Conservation (phyloP, 2,329 filamentous ascomycete genomes). For the Hypoxylon sp. region DNA sequence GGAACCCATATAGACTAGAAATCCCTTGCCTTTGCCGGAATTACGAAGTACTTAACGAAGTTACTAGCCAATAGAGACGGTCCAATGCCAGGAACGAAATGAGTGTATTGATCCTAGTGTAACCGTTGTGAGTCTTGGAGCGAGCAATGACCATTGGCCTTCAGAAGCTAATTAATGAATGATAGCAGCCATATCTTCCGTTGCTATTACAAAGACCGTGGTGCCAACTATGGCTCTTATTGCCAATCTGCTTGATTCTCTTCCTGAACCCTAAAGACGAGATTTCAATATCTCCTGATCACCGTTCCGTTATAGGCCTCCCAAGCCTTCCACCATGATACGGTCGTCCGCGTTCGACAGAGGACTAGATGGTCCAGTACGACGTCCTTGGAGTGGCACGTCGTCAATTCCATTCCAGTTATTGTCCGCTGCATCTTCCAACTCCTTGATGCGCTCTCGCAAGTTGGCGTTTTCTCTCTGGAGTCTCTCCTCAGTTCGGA, state of each 20-base stretch:
- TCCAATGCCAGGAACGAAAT: background rate
- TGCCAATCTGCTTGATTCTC: background rate
- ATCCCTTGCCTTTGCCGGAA: background rate
- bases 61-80: background rate
- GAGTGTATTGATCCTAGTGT: slow-evolving; percentile 2
- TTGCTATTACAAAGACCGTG: background rate
- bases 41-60: background rate
- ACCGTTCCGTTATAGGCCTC: background rate
- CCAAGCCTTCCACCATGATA: background rate
- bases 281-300: background rate
- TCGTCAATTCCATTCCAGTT: background rate
- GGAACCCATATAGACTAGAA: slow-evolving; percentile 26
- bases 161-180: background rate
- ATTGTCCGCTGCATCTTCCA: slow-evolving; percentile 3
- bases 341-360: background rate
- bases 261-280: background rate
- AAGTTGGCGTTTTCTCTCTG: slow-evolving; percentile 8
- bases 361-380: background rate
- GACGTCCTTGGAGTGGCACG: background rate
- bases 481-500: slow-evolving; percentile 7
- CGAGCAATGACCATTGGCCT: background rate
- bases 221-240: background rate
- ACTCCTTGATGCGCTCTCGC: slow-evolving; percentile 8
- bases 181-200: background rate
- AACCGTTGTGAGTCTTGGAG: background rate